Evolutionary conservation across 2,329 filamentous ascomycete genomes (phyloP).

Genomic region (Venturiaceae sp.): DNA sequence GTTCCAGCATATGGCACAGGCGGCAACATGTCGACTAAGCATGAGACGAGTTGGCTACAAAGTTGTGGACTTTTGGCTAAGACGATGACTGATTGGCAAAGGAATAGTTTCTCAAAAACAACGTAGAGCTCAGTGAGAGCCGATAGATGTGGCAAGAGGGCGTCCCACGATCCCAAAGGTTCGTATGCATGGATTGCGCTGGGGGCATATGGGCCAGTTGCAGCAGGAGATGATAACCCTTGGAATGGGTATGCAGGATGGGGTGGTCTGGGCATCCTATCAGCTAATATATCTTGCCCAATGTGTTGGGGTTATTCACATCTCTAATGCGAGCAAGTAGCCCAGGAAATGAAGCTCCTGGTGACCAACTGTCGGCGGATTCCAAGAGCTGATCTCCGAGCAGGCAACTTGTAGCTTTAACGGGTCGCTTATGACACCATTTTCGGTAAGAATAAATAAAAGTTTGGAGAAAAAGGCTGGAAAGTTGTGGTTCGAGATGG

Average conservation of each 20-base stretch:
- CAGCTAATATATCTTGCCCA: not conserved
- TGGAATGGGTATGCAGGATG: constrained; percentile 30
- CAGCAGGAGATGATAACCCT: constrained; percentile 15
- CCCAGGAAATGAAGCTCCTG: constrained; percentile 30
- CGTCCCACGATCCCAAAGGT: constrained; percentile 28
- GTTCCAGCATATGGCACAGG: constrained; percentile 30
- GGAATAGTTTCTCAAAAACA: constrained; percentile 28
- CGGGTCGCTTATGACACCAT: constrained; percentile 27
- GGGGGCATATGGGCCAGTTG: constrained; percentile 14
- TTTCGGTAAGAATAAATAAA: constrained; percentile 25
- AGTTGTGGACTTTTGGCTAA: constrained; percentile 30
- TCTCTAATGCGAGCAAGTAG: constrained; percentile 25
- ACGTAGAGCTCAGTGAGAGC: constrained; percentile 30
- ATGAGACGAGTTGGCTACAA: constrained; percentile 29
- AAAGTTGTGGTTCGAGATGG: constrained; percentile 31
- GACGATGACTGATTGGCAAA: constrained; percentile 30
- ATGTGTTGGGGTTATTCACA: constrained; percentile 13
- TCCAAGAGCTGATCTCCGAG: constrained; percentile 25
- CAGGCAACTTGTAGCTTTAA: constrained; percentile 26
- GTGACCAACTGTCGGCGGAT: constrained; percentile 23
- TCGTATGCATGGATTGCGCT: constrained; percentile 29
- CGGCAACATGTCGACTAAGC: constrained; percentile 27
- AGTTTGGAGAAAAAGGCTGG: constrained; percentile 24
- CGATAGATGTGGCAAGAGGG: constrained; percentile 27
- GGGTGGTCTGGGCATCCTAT: constrained; percentile 17